Conservation (phyloP, 1,284 basidiomycete genomes). For the Erythrobasidium hasegawianum region DNA sequence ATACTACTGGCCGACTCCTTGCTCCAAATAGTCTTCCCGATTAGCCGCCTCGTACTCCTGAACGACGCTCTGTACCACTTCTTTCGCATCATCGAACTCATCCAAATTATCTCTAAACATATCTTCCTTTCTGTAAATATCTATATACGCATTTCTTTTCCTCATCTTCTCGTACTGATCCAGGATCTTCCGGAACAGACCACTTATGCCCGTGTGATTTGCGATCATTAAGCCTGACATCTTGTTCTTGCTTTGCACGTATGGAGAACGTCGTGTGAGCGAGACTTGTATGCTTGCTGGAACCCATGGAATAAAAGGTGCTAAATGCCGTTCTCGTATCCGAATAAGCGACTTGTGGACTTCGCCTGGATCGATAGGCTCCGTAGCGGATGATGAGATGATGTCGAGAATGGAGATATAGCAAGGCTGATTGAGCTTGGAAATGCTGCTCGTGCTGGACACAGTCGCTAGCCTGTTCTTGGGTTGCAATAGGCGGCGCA, state of each 20-base stretch:
- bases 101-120: conserved; percentile 86
- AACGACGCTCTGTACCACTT: conserved; percentile 63
- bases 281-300: conserved; percentile 98
- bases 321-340: conserved; percentile 91
- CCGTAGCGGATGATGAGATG: conserved; percentile 54
- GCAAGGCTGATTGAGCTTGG: conserved; percentile 55
- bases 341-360: conserved; percentile 94
- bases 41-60: conserved; percentile 92
- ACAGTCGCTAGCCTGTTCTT: conserved; percentile 97
- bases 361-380: conserved; percentile 51
- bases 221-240: conserved; percentile 98
- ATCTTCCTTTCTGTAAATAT: conserved; percentile 95
- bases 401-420: conserved; percentile 99
- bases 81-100: conserved; percentile 87
- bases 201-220: conserved; percentile 95
- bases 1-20: conserved; percentile 21
- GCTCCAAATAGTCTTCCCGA: conserved; percentile 76
- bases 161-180: conserved; percentile 88
- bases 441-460: conserved; percentile 62
- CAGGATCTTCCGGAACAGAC: conserved; percentile 92
- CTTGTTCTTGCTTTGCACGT: conserved; percentile 68
- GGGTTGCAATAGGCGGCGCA: conserved; percentile 93
- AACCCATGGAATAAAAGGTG: conserved; percentile 99
- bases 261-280: conserved; percentile 84
- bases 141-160: conserved; percentile 90